Evolutionary conservation across 2,329 filamentous ascomycete genomes (phyloP), one percentile per base, ranked within the genome.

Genomic region (Scleromitrula shiraiana): DNA sequence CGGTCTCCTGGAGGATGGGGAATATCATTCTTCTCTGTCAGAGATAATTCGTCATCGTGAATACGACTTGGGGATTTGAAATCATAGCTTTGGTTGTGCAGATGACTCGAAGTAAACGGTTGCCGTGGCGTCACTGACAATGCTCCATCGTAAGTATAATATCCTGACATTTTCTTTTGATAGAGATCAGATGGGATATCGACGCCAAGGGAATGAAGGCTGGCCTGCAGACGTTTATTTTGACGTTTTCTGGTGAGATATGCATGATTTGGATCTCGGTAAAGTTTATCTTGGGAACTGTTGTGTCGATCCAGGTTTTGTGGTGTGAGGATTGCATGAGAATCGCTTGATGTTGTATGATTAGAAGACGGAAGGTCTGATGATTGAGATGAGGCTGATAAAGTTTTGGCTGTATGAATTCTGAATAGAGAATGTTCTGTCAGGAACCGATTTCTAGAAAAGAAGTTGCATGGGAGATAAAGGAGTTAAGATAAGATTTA

Each of bases 151-250:
- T 38, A n/a, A 20, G 12, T 19, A 7, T 15, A 37, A 27, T 17
- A 29, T 8, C 30, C 30, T 4, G 22, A 27, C 14, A 35, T 22
- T 29, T 29, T 17, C 8, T 22, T 17, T 42, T 24, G 45, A 23
- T 48, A 48, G 9, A 48, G 9, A 5, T 36, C 29, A 9, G 30
- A 42, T 14, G 45, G 38, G 1, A 48, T 9, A 12, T 48, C 30
- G 23, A 48, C 23, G 10, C 38, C 45, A 6, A 42, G 30, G 14
- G 45, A 41, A n/a, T 22, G n/a, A n/a, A 48, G 41, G 2, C 45
- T 22, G 2, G 17, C 23, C 22, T 48, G 45, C 2, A 48, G 29
- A 4, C 23, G 41, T 7, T 20, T 38, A 17, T 9, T 17, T 23
- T 48, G 15, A 5, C 36, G 19, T 22, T 30, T 40, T 23, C 32